These are phyloP conservation scores for Opeltia flavorubescens DNA, from an alignment of 495 filamentous ascomycete genomes.

Conservation along the genomic window DNA sequence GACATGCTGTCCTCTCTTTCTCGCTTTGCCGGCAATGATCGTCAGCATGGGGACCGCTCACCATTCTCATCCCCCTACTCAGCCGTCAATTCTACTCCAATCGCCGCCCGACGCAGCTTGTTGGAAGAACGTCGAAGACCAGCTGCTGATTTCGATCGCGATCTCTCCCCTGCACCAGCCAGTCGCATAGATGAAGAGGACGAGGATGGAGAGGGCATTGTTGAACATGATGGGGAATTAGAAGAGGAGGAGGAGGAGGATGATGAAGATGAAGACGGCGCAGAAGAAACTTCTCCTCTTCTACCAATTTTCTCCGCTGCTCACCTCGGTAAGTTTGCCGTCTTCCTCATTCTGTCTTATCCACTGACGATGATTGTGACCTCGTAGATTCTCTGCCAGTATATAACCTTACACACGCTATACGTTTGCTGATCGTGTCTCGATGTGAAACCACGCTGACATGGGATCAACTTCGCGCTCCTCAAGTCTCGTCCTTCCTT, in stretches of 20 bases:
- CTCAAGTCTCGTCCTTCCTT: conserved; percentile 88
- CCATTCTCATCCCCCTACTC: conserved; percentile 34
- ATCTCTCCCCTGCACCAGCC: conserved; percentile 20
- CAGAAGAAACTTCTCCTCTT: conserved; percentile 42
- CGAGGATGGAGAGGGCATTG: conserved; percentile 23
- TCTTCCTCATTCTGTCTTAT: neutral
- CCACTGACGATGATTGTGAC: neutral
- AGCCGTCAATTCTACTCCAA: conserved; percentile 14
- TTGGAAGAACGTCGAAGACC: conserved; percentile 16
- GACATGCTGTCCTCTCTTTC: neutral
- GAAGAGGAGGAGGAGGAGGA: conserved; percentile 28
- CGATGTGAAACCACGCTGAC: conserved; percentile 81
- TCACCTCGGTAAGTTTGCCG: conserved; percentile 50
- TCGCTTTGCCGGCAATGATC: neutral
- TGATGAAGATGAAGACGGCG: conserved; percentile 43
- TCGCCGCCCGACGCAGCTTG: conserved; percentile 13
- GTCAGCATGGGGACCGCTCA: conserved; percentile 27
- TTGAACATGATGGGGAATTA: conserved; percentile 31
- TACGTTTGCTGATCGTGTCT: conserved; percentile 64
- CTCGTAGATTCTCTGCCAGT: conserved; percentile 57
- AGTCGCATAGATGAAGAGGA: conserved; percentile 29
- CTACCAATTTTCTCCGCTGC: conserved; percentile 73
- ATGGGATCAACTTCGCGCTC: conserved; percentile 92
- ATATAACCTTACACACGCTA: conserved; percentile 79
- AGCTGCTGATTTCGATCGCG: conserved; percentile 18